These are phyloP conservation scores for Hymenoscyphus fructigenus DNA, from an alignment of 2,329 filamentous ascomycete species.

Conservation along the genomic window DNA sequence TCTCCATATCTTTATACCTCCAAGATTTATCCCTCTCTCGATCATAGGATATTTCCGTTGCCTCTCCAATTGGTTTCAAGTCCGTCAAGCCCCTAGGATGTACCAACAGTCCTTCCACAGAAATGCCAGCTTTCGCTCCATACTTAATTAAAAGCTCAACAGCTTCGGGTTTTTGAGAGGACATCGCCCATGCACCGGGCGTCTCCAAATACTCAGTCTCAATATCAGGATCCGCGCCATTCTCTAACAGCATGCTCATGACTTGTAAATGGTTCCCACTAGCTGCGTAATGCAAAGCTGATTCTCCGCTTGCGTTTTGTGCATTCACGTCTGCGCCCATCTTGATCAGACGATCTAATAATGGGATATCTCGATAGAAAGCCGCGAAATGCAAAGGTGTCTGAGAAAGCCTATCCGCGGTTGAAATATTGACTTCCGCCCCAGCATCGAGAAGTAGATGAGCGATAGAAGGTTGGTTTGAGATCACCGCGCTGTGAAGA, in stretches of 20 bases:
- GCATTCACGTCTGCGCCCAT: constrained; percentile 8
- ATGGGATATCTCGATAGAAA: not conserved
- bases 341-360: constrained; percentile 1
- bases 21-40: too few species aligned
- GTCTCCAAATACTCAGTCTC: not conserved
- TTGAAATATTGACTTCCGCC: too few species aligned
- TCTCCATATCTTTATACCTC: too few species aligned
- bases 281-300: constrained; percentile 12
- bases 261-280: not conserved
- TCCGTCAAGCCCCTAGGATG: too few species aligned
- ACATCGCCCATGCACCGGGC: constrained; percentile 1
- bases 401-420: not conserved
- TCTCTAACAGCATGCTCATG: constrained; percentile 1
- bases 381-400: constrained; percentile 8
- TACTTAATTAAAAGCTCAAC: not conserved
- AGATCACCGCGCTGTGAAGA: too few species aligned
- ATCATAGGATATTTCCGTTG: too few species aligned
- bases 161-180: not conserved
- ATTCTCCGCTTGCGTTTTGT: constrained; percentile 9
- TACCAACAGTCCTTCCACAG: too few species aligned
- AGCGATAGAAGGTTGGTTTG: too few species aligned
- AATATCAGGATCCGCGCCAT: constrained; percentile 6
- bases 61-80: too few species aligned
- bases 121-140: not conserved
- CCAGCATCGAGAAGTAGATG: too few species aligned